Conservation (phyloP, 257 asterid species). For the Echium plantagineum region DNA sequence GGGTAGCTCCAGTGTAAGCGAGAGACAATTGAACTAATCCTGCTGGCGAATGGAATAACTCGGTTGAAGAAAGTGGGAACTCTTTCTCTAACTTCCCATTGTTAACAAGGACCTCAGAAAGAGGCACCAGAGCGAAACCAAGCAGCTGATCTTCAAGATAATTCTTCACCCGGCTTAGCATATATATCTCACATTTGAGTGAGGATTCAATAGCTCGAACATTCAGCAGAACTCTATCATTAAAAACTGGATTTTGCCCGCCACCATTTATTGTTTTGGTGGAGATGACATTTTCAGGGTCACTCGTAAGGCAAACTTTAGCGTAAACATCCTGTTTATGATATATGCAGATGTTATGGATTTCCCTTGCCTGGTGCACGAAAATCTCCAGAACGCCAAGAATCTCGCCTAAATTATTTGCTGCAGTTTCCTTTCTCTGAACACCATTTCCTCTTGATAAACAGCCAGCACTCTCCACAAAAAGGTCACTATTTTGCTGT, state of each 20-base stretch:
- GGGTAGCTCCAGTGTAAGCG: conserved; percentile 49
- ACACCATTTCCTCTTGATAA: conserved; percentile 21
- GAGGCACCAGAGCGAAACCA: conserved; percentile 81
- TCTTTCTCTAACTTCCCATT: conserved; percentile 74
- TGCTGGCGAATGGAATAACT: conserved; percentile 96
- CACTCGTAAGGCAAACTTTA: conserved; percentile 66
- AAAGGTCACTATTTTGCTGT: conserved; percentile 33
- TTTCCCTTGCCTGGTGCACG: conserved; percentile 82
- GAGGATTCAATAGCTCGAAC: conserved; percentile 60
- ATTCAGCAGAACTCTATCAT: conserved; percentile 49
- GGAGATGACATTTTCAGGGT: conserved; percentile 70
- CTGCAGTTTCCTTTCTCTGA: conserved; percentile 26
- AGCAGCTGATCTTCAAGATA: conserved; percentile 90
- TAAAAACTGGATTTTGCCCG: conserved; percentile 78
- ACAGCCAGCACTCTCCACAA: conserved; percentile 21
- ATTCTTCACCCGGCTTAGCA: conserved; percentile 90
- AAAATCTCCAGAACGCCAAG: conserved; percentile 71
- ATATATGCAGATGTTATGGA: conserved; percentile 92
- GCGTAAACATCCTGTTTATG: conserved; percentile 95
- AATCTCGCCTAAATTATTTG: conserved; percentile 24
- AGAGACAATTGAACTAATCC: conserved; percentile 82
- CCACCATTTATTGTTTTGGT: conserved; percentile 85
- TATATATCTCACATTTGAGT: conserved; percentile 94
- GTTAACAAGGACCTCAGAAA: conserved; percentile 56
- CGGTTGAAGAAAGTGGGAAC: conserved; percentile 83